Evolutionary conservation across 2,329 filamentous ascomycete genomes (phyloP).

Genomic region (Monosporascus ibericus): DNA sequence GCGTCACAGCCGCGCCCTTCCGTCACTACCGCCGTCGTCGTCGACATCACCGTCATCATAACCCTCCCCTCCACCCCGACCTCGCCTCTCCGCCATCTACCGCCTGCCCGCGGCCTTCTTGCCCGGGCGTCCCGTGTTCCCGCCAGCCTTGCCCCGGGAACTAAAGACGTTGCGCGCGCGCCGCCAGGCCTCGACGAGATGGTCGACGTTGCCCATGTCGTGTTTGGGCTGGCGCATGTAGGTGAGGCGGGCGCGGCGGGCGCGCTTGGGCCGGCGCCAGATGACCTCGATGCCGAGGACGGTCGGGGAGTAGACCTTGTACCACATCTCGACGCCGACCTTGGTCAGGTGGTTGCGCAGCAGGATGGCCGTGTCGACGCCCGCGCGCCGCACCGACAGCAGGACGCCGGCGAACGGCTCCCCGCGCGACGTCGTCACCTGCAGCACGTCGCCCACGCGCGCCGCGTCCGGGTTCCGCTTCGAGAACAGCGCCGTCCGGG

Average conservation of each 20-base stretch:
- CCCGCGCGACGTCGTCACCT: slow-evolving; percentile 71
- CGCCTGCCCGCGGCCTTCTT: slow-evolving; percentile 3
- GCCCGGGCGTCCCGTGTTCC: background rate
- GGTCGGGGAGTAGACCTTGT: slow-evolving; percentile 88
- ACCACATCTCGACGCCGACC: slow-evolving; percentile 93
- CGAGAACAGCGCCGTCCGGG: slow-evolving; percentile 75
- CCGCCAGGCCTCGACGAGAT: slow-evolving; percentile 61
- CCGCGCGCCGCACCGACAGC: slow-evolving; percentile 79
- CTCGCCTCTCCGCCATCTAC: slow-evolving; percentile 1
- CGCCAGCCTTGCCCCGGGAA: slow-evolving; percentile 17
- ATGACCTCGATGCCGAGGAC: slow-evolving; percentile 91
- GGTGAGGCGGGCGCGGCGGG: slow-evolving; percentile 78
- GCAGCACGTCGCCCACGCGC: slow-evolving; percentile 82
- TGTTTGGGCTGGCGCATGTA: slow-evolving; percentile 87
- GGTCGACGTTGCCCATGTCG: slow-evolving; percentile 80
- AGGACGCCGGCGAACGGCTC: slow-evolving; percentile 89
- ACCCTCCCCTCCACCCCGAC: background rate
- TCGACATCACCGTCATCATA: background rate
- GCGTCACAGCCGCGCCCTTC: background rate
- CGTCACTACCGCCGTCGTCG: no score
- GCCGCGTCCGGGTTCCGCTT: slow-evolving; percentile 71
- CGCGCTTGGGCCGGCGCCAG: slow-evolving; percentile 77
- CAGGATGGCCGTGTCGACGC: slow-evolving; percentile 81
- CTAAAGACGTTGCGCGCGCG: slow-evolving; percentile 33
- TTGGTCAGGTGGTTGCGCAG: slow-evolving; percentile 81